Evolutionary conservation across 2,329 filamentous ascomycete genomes (phyloP).

Genomic region (Akanthomyces dipterigenus): DNA sequence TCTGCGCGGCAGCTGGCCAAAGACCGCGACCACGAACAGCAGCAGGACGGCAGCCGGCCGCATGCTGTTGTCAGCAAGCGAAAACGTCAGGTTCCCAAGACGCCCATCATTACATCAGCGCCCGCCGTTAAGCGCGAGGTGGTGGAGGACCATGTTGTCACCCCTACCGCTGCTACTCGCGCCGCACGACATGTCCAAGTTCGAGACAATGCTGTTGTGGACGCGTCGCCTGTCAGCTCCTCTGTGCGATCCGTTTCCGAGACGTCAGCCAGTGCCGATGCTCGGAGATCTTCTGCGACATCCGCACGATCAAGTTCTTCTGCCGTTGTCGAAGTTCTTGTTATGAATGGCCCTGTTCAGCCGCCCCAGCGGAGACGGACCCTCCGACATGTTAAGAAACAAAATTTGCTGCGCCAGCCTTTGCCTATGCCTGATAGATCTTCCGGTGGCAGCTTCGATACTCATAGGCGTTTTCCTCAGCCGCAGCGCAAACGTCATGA

Average conservation of each 20-base stretch:
- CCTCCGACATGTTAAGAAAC: constrained; percentile 55
- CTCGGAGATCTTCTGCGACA: constrained; percentile 44
- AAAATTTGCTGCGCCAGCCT: constrained; percentile 35
- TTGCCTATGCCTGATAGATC: constrained; percentile 6
- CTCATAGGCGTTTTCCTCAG: constrained; percentile 7
- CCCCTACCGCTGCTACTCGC: constrained; percentile 44
- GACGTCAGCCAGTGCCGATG: constrained; percentile 35
- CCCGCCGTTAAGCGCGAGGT: constrained; percentile 29
- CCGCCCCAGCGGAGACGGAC: constrained; percentile 44
- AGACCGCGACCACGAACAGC: constrained; percentile 29
- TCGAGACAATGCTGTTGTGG: constrained; percentile 33
- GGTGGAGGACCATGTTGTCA: constrained; percentile 40
- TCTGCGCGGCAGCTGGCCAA: constrained; percentile 18
- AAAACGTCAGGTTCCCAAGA: constrained; percentile 26
- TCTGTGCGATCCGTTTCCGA: constrained; percentile 31
- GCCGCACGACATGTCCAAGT: constrained; percentile 42
- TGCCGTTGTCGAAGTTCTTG: constrained; percentile 50
- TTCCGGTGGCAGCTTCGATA: background rate
- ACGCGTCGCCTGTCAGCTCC: constrained; percentile 27
- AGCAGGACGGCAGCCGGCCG: constrained; percentile 49
- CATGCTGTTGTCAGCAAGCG: constrained; percentile 50
- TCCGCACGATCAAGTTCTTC: constrained; percentile 50
- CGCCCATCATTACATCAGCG: constrained; percentile 16
- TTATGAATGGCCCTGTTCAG: constrained; percentile 42
- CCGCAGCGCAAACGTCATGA: background rate